These are phyloP conservation scores for Exutisphaerella laricina DNA, from an alignment of 2,329 filamentous ascomycete genomes.

Conservation along the genomic window DNA sequence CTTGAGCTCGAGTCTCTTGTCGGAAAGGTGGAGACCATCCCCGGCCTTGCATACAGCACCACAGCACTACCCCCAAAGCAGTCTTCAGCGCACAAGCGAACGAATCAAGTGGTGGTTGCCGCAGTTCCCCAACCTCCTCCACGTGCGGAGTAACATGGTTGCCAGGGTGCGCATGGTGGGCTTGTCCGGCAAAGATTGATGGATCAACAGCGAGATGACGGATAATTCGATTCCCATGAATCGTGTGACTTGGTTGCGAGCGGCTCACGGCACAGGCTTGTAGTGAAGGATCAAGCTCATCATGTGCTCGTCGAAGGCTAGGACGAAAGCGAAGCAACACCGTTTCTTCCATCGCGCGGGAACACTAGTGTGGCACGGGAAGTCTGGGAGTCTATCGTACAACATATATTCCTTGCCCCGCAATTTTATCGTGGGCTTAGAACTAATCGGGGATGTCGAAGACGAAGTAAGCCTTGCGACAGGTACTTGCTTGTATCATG, in stretches of 20 bases:
- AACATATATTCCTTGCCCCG: no score
- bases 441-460: no score
- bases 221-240: conserved; percentile 17
- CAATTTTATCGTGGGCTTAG: no score
- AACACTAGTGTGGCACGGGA: no score
- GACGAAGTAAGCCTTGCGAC: no score
- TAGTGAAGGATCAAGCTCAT: background rate
- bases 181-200: conserved; percentile 13
- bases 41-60: background rate
- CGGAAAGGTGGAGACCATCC: conserved; percentile 5
- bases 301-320: background rate
- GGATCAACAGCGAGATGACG: conserved; percentile 9
- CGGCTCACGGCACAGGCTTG: conserved; percentile 7
- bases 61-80: background rate
- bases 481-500: no score
- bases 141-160: conserved; percentile 10
- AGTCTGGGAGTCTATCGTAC: no score
- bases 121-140: conserved; percentile 2
- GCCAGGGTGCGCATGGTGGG: conserved; percentile 4
- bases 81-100: background rate
- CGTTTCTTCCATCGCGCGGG: no score
- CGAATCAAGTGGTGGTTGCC: background rate
- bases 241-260: conserved; percentile 5
- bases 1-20: background rate
- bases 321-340: no score